Conservation (phyloP, 169 alveolate species). For the Plasmodium reichenowi region DNA sequence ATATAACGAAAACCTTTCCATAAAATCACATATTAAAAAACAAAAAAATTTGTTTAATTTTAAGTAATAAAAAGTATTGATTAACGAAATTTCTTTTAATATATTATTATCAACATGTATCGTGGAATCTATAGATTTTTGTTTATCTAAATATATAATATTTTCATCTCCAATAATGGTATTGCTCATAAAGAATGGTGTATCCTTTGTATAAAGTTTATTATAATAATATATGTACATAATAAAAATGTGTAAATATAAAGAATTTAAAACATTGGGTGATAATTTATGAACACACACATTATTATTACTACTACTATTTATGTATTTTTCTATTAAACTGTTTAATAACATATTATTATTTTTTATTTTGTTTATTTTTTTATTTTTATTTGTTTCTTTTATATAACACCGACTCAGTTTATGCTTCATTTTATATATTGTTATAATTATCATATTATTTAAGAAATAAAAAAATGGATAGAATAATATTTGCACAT, state of each 20-base stretch:
- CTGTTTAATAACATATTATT: not conserved
- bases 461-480: constrained; percentile 56
- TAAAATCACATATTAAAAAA: constrained; percentile 28
- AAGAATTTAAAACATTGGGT: constrained; percentile 1
- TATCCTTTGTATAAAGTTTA: constrained; percentile 12
- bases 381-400: not conserved
- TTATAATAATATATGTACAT: constrained; percentile 35
- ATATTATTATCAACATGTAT: not conserved
- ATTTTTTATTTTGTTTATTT: not conserved
- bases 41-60: constrained; percentile 50
- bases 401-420: not conserved
- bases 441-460: constrained; percentile 19
- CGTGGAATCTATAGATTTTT: too few relatives aligned
- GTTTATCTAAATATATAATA: not conserved
- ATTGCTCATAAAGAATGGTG: not conserved
- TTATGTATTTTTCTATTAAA: not conserved
- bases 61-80: constrained; percentile 14
- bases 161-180: not conserved
- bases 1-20: constrained; percentile 25
- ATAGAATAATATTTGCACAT: constrained; percentile 31
- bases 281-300: constrained; percentile 11
- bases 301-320: not conserved
- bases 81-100: constrained; percentile 24
- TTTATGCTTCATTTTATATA: constrained; percentile 16
- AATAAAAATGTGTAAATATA: constrained; percentile 31